A percentile compares a stretch with the other conserved stretches of the same genome.
These are phyloP conservation scores for Cytospora mali DNA, from an alignment of 2,329 filamentous ascomycete genomes.

Conservation along the genomic window DNA sequence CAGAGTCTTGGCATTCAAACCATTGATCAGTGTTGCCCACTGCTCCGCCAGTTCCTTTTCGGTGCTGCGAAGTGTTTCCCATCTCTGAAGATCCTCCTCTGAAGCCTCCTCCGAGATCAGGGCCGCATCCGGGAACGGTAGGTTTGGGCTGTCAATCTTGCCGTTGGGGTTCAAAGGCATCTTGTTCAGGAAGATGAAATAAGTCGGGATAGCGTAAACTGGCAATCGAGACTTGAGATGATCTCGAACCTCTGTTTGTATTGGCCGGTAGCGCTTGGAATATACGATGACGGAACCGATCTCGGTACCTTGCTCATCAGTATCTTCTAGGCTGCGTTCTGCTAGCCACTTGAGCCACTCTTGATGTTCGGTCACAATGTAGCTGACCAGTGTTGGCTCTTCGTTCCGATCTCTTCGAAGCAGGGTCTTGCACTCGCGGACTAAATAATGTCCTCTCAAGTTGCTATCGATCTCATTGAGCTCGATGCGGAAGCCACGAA, in stretches of 20 bases:
- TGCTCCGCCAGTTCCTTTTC: slow-evolving; percentile 69
- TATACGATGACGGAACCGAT: slow-evolving; percentile 48
- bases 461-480: slow-evolving; percentile 90
- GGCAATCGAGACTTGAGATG: slow-evolving; percentile 73
- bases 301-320: slow-evolving; percentile 53
- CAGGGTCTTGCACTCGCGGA: slow-evolving; percentile 84
- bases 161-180: slow-evolving; percentile 84
- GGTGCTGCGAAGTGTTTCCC: slow-evolving; percentile 50
- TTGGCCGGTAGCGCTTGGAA: slow-evolving; percentile 47
- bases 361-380: slow-evolving; percentile 80
- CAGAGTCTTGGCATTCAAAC: slow-evolving; percentile 68
- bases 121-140: slow-evolving; percentile 78
- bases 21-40: slow-evolving; percentile 70
- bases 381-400: slow-evolving; percentile 84
- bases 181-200: slow-evolving; percentile 72
- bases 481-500: slow-evolving; percentile 94
- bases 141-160: slow-evolving; percentile 67
- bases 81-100: slow-evolving; percentile 45
- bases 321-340: slow-evolving; percentile 55
- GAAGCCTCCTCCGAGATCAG: slow-evolving; percentile 55
- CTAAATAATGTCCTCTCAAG: slow-evolving; percentile 70
- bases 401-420: slow-evolving; percentile 82
- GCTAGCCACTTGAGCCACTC: slow-evolving; percentile 73
- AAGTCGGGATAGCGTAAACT: slow-evolving; percentile 72
- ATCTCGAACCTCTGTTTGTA: slow-evolving; percentile 59